Evolutionary conservation across 768 basidiomycete species (phyloP), one percentile per base, ranked within the genome.

Genomic region (Auriscalpium orientale): DNA sequence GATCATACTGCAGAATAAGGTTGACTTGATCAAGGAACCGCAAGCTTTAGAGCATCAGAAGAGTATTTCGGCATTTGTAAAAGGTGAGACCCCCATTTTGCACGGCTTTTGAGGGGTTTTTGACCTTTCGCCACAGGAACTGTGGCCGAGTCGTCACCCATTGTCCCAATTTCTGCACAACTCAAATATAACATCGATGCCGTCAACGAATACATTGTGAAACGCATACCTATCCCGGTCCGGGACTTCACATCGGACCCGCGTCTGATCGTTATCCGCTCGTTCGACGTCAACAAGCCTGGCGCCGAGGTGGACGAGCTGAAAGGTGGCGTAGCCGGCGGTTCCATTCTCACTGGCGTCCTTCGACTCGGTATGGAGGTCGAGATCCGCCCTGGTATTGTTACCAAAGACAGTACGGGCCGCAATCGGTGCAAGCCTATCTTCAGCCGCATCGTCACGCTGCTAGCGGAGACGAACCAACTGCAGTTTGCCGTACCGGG

Each of bases 251-350:
- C 84, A 36, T 87, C 92, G 33, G 85, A 90, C 59, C 93, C 97
- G 0, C 85, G 87, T 36, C 85, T 99, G 62, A 98, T 98, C 68
- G 95, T 98, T 69, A 99, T 99, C 71, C 92, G 95, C 62, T 97
- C 94, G 18, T 99, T 98, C 74, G 97, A 99, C 70, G 95, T 99
- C 70, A 99, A 99, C 81, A 98, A 97, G 72, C 97, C 97, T 11
- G 97, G 95, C 68, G 85, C 95, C 4, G 93, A 94, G 67, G 94
- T 98, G 4, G 89, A 95, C 63, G 97, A 99, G 45, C 80, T 98
- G 58, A 95, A 98, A 74, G 95, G 95, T 56, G 97, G 97, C 66
- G 97, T 98, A 40, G 97, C 97, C 16, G 97, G 97, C 70, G 95
- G 97, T 18, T 93, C 89, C 11, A 95, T 98, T 67, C 79, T 99